Conservation (phyloP, 192 early-diverging fungal species). For the Coemansia sp. region DNA sequence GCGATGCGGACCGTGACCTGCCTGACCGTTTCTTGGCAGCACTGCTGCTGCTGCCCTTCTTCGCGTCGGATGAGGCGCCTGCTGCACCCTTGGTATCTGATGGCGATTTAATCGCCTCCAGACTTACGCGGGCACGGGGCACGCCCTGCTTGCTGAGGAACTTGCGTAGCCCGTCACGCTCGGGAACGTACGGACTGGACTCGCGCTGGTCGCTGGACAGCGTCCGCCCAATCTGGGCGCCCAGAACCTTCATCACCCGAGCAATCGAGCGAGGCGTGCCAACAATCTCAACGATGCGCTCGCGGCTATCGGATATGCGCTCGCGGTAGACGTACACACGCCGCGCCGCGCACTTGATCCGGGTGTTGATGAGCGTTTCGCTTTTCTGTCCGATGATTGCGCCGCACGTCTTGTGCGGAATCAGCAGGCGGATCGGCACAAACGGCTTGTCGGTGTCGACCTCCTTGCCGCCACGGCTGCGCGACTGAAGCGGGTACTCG, state of each 20-base stretch:
- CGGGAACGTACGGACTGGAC: constrained; percentile 43
- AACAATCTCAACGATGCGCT: constrained; percentile 53
- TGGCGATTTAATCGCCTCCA: constrained; percentile 39
- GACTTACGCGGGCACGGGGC: constrained; percentile 32
- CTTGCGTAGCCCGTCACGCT: constrained; percentile 51
- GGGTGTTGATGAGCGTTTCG: constrained; percentile 55
- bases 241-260: constrained; percentile 39
- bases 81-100: constrained; percentile 12
- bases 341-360: constrained; percentile 43
- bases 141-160: constrained; percentile 53
- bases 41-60: constrained; percentile 9
- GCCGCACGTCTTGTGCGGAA: constrained; percentile 56
- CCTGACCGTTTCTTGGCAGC: constrained; percentile 14
- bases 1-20: constrained; percentile 12
- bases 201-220: constrained; percentile 47
- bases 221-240: constrained; percentile 45
- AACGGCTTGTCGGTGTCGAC: constrained; percentile 50
- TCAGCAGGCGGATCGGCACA: constrained; percentile 47
- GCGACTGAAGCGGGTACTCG: constrained; percentile 49
- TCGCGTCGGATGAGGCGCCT: constrained; percentile 2
- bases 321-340: constrained; percentile 56
- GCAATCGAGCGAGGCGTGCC: constrained; percentile 44
- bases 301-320: constrained; percentile 53
- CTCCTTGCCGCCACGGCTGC: constrained; percentile 41
- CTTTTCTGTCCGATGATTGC: constrained; percentile 55